Base-by-base conservation (phyloP, 2,329 filamentous ascomycete species). In the Geosmithia putterillii region DNA sequence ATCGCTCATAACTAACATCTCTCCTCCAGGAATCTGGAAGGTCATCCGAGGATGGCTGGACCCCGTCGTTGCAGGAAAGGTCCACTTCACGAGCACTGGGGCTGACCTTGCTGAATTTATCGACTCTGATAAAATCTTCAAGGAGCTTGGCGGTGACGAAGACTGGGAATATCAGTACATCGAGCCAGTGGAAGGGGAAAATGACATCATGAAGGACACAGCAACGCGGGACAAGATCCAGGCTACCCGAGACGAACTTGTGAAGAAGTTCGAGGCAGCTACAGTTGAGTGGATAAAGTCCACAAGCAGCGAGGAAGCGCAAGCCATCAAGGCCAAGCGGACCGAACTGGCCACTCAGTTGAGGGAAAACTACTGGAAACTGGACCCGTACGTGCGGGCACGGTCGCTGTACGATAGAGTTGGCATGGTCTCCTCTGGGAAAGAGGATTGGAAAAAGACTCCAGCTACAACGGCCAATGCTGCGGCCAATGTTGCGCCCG, bases 21-120 rank as follows among this genome's bases (percentile, higher is more conserved):
- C 20, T 32, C 28, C 10, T 6, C 5, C 46, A 85, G 84, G 86
- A n/a, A 86, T 96, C 50, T 96, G 90, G 92, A 88, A 79, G 59
- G 86, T 98, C 50, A 94, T 98, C 58, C 81, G 79, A 50, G 88
- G 89, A 52, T 98, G 92, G 92, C 76, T 98, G 34, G 92, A 98
- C 59, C 92, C 92, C 2, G 90, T 98, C 3, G 90, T 98, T 22
- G 92, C 92, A 20, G 74, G 77, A 57, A 98, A 98, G 63, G 83
- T 98, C 18, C 81, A 95, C 60, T 96, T 96, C 61, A 92, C 86
- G 45, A 92, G 87, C 56, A 86, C 79, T 51, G 67, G 79, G 44
- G 74, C 83, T 44, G 90, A 95, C 43, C 69, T 98, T 43, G 76
- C 84, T 49, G 69, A 79, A 44, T 95, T 83, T 57, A 83, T 98